Conservation (phyloP, 495 filamentous ascomycete genomes). For the Podospora conica region DNA sequence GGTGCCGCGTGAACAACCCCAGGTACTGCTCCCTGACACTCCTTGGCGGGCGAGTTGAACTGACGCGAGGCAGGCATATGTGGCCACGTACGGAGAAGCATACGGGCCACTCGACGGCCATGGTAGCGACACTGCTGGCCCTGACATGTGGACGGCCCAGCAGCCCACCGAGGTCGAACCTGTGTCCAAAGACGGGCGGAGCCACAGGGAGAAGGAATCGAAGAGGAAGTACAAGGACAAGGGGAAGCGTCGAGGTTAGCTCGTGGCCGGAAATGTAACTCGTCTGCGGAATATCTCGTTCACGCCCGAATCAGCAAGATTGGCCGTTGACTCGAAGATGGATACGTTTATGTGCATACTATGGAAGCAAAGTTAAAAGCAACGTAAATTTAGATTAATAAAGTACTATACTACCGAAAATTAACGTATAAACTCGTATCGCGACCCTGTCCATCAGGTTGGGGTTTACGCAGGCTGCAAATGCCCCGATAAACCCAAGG, state of each 20-base stretch:
- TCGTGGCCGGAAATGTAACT: not conserved
- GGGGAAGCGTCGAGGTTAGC: not conserved
- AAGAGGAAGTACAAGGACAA: not conserved
- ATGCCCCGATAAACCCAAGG: no score
- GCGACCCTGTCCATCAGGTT: not conserved
- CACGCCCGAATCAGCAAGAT: not conserved
- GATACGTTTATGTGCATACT: not conserved
- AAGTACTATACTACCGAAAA: not conserved
- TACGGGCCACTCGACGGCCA: not conserved
- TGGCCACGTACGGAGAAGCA: not conserved
- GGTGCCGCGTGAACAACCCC: not conserved
- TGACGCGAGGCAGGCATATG: not conserved
- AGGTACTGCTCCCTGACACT: not conserved
- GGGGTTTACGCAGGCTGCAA: no score
- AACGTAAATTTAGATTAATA: not conserved
- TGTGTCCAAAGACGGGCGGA: not conserved
- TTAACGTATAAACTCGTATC: not conserved
- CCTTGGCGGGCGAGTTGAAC: not conserved
- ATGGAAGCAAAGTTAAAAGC: not conserved
- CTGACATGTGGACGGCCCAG: constrained; percentile 13
- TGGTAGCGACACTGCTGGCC: constrained; percentile 14
- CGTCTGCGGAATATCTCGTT: not conserved
- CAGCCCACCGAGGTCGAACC: not conserved
- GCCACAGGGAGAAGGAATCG: not conserved
- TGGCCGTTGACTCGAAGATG: not conserved